Base-by-base conservation (phyloP, 2,329 filamentous ascomycete species). In the Sclerotinia glacialis region DNA sequence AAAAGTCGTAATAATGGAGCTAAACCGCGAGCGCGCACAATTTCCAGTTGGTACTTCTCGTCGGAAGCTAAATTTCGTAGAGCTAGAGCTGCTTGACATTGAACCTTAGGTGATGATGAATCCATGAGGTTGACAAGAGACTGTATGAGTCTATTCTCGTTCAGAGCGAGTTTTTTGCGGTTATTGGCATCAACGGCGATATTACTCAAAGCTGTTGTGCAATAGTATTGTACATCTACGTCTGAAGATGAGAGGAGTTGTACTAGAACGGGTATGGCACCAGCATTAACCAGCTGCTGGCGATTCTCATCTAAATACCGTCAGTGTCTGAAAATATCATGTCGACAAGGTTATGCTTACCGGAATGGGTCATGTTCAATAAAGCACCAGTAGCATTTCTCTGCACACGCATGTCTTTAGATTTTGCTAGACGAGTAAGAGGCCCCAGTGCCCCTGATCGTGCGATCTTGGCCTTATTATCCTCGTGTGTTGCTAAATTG, bases 161-260 rank as follows among this genome's bases (percentile, higher is more conserved):
- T 93, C 75, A 96, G 89, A 40, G 94, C 92, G 64, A 99, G 85
- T 77, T 94, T 93, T 76, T 93, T 92, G 72, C 95, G 86, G 80
- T 98, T 98, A 75, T 88, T 90, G 55, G 90, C 85, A 77, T 99
- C 95, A 64, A 99, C 95, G 8, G 95, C 95, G 73, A 99, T 99
- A 78, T 99, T 99, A 83, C 94, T 98, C 67, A 99, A 86, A 16
- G 95, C 95, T 5, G 95, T 99, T 23, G 95, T 99, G 81, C 95
- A 99, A 80, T 99, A 99, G 80, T 99, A 99, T 80, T 99, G 95
- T 42, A 99, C 95, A 76, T 99, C 95, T 72, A 97, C 93, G 76
- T 99, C 95, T 67, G 89, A 82, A 34, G 95, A 98, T 11, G 92
- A 93, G 55, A 99, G 88, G 31, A 99, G 87, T 76, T 97, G 93